Base-by-base conservation (phyloP, 169 alveolate species). In the Eimeria mitis region DNA sequence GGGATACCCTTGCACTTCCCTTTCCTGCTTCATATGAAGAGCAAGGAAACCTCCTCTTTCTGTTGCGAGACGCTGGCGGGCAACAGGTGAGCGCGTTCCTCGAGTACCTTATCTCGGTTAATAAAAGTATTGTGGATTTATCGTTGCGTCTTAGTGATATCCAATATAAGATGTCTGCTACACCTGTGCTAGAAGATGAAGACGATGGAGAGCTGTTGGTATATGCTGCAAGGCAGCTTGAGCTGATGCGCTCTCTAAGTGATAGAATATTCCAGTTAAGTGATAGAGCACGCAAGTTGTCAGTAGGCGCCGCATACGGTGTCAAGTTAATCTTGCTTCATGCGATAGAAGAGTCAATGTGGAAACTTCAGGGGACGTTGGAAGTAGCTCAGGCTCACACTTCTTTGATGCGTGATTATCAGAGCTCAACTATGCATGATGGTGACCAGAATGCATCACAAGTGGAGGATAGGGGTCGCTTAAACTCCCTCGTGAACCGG, bases 241-340 rank as follows among this genome's bases (percentile, higher is more conserved):
- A 47, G 40, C 8, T 31, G 63, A 28, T 78, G 13, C 65, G 40
- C 28, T 78, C 88, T 7, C 21, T 78, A 13, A 31, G 11, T 28
- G 47, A 47, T 42, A 44, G 88, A 44, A 78, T 25, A 42, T 25
- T 2, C 9, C 81, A 34, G 54, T 37, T 31, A 40, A 37, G n/a
- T 16, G 54, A 13, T 71, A 71, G 54, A 54, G 76, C 47, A 68
- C 25, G 37, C 16, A 6, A 37, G 31, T 16, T 71, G 54, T n/a
- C 8, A 71, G 54, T 34, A 71, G 81, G 81, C n/a, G 54, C 52
- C n/a, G 14, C 14, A 52, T 19, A 71, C 81, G 81, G 34, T 13
- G 81, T 71, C 81, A 71, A 71, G 81, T 19, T 71, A 71, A 14
- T 71, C 54, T 34, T 71, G 81, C 81, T 40, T 37, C 49, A 71